phyloP scores from a whole-genome alignment of 208 protist species.

The Polymyxa betae region DNA sequence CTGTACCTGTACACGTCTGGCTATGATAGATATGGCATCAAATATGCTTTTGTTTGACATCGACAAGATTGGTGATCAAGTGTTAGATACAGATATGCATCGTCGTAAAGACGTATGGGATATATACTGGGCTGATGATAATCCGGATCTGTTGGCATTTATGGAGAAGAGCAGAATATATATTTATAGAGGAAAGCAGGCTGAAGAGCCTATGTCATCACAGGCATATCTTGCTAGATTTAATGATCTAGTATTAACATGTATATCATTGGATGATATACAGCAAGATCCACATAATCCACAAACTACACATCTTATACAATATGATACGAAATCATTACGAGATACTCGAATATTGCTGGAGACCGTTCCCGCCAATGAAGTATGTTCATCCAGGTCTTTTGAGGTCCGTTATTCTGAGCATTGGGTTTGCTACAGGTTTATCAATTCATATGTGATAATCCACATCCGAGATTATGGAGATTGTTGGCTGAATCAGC shows the following conservation, averaged over 20 bases:
- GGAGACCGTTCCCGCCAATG: neutral
- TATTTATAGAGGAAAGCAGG: slow-evolving; percentile 82
- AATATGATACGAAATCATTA: slow-evolving; percentile 84
- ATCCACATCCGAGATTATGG: slow-evolving; percentile 88
- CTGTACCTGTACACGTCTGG: slow-evolving; percentile 83
- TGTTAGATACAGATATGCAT: neutral
- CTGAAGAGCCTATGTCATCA: slow-evolving; percentile 81
- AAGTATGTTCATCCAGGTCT: neutral
- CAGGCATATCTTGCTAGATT: slow-evolving; percentile 88
- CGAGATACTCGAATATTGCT: slow-evolving; percentile 76
- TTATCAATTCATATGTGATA: slow-evolving; percentile 84
- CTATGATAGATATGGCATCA: slow-evolving; percentile 86
- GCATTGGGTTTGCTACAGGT: slow-evolving; percentile 71
- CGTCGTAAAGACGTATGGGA: slow-evolving; percentile 29
- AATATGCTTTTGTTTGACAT: slow-evolving; percentile 73
- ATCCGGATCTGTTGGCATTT: slow-evolving; percentile 85
- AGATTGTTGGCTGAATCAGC: slow-evolving; percentile 87
- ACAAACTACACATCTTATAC: slow-evolving; percentile 79
- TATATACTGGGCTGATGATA: slow-evolving; percentile 83
- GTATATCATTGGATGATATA: slow-evolving; percentile 88
- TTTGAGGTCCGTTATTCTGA: neutral
- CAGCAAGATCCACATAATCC: slow-evolving; percentile 86
- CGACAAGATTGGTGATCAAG: slow-evolving; percentile 20
- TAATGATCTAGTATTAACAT: slow-evolving; percentile 82
- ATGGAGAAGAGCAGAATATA: slow-evolving; percentile 76